phyloP scores from a whole-genome alignment of 495 filamentous ascomycete species.

The Talaromyces wortmannii region DNA sequence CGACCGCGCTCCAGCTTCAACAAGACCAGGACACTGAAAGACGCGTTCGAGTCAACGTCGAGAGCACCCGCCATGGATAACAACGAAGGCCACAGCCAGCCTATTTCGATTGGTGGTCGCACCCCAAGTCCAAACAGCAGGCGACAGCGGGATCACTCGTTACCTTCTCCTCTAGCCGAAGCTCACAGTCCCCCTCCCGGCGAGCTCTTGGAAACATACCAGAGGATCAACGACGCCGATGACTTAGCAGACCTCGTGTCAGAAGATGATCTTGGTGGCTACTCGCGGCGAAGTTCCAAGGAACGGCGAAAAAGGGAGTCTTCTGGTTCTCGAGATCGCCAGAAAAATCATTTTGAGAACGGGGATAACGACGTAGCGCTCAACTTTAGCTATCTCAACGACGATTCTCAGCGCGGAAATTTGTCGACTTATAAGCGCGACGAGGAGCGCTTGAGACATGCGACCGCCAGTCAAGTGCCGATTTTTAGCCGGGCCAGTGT shows the following conservation, averaged over 20 bases:
- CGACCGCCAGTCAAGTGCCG: conserved; percentile 33
- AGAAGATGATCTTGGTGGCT: conserved; percentile 19
- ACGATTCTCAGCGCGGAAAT: conserved; percentile 23
- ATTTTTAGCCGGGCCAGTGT: conserved; percentile 39
- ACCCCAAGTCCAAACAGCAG: conserved; percentile 2
- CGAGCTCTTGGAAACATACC: conserved; percentile 36
- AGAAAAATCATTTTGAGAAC: background rate
- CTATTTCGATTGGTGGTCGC: background rate
- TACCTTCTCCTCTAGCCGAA: conserved; percentile 7
- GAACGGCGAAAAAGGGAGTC: conserved; percentile 1
- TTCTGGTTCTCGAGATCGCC: background rate
- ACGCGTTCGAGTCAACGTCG: conserved; percentile 25
- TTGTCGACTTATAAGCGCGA: conserved; percentile 34
- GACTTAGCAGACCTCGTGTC: conserved; percentile 25
- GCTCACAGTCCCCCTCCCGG: conserved; percentile 32
- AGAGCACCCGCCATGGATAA: conserved; percentile 4
- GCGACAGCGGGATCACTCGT: conserved; percentile 1
- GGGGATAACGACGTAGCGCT: conserved; percentile 9
- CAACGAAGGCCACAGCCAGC: background rate
- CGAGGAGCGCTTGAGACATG: conserved; percentile 36
- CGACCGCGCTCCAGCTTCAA: conserved; percentile 23
- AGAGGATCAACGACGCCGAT: conserved; percentile 36
- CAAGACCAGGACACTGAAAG: conserved; percentile 28
- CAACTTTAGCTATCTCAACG: conserved; percentile 22
- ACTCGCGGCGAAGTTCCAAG: background rate